These are phyloP conservation scores for Pilaira anomala DNA, from an alignment of 192 early-diverging fungal species.

Conservation along the genomic window DNA sequence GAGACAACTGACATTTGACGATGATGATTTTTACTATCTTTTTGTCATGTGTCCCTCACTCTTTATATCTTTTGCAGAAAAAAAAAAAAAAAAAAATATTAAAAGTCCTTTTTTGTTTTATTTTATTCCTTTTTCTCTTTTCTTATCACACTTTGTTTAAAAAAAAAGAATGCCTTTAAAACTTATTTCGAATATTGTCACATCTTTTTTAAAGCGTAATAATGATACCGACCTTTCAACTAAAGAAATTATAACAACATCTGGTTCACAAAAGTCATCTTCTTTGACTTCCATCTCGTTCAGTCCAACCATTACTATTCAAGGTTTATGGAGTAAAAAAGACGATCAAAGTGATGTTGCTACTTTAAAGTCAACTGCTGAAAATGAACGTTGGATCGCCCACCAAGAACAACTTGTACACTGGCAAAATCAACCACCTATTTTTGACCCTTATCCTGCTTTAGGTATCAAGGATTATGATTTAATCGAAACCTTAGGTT, in stretches of 20 bases:
- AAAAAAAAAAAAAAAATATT: no score
- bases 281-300: constrained; percentile 3
- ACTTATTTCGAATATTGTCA: constrained; percentile 15
- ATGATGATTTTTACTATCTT: no score
- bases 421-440: constrained; percentile 23
- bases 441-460: constrained; percentile 21
- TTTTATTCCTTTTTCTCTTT: neutral
- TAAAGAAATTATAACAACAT: constrained; percentile 6
- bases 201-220: constrained; percentile 8
- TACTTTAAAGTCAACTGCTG: neutral
- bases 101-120: neutral
- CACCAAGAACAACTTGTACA: constrained; percentile 22
- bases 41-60: no score
- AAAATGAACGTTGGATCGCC: constrained; percentile 9
- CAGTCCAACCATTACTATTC: constrained; percentile 7
- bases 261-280: neutral
- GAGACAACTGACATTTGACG: no score
- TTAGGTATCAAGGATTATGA: constrained; percentile 41
- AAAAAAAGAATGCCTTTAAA: constrained; percentile 22
- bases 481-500: constrained; percentile 50
- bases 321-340: constrained; percentile 14
- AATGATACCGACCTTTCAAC: neutral
- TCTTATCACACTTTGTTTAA: neutral
- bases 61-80: no score
- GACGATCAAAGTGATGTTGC: neutral